These are phyloP conservation scores for Penium margaritaceum DNA, from an alignment of 139 green algal species.

Conservation along the genomic window DNA sequence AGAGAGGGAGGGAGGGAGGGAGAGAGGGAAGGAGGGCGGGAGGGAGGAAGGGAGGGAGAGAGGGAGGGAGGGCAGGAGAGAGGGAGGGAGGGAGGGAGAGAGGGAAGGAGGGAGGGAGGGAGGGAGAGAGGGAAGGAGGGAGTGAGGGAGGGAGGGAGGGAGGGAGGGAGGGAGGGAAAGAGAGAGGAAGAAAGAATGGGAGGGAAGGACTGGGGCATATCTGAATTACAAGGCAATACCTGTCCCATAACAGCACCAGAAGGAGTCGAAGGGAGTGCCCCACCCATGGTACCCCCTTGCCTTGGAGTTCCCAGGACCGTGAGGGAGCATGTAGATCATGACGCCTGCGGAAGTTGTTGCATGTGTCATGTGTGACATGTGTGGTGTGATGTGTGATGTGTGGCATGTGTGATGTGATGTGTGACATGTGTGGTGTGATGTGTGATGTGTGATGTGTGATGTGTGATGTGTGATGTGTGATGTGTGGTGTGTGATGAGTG, in stretches of 20 bases:
- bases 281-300: conserved; percentile 32
- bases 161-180: background rate
- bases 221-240: too few species aligned
- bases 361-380: too few species aligned
- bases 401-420: too few species aligned
- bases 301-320: conserved; percentile 36
- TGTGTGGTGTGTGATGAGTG: too few species aligned
- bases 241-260: conserved; percentile 46
- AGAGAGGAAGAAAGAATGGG: background rate
- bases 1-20: background rate
- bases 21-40: background rate
- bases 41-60: background rate
- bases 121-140: background rate
- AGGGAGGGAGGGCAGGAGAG: background rate
- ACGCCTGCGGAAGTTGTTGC: too few species aligned
- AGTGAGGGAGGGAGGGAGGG: background rate
- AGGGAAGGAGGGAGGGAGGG: background rate
- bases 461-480: too few species aligned
- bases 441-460: too few species aligned
- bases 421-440: too few species aligned
- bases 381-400: too few species aligned
- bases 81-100: background rate
- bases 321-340: conserved; percentile 44
- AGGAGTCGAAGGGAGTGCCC: conserved; percentile 29
- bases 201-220: too few species aligned